Base-by-base conservation (phyloP, 2,329 filamentous ascomycete genomes). In the Acarospora socialis region DNA sequence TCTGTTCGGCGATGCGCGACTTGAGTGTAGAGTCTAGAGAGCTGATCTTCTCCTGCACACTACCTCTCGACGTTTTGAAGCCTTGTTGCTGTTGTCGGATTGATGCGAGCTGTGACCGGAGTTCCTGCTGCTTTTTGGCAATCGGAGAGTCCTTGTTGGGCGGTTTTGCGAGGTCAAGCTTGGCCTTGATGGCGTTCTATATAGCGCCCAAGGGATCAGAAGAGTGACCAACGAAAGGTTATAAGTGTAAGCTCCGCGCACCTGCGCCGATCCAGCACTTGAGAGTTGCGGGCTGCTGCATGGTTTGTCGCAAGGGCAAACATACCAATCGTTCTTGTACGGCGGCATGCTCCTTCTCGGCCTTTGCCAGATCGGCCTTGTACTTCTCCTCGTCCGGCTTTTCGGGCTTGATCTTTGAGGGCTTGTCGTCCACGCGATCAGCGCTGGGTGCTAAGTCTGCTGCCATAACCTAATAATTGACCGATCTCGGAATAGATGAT, bases 1-100 rank as follows among this genome's bases (percentile, higher is more conserved):
- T 95, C 55, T 92, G 81, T 61, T 94, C 84, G 44, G 70, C 65
- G 45, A 92, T 77, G 44, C 81, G 77, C 49, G 76, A 74, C 63
- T 87, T 87, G 50, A 98, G 66, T 54, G 84, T 80, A 53, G 86
- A 78, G 47, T 95, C 86, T 38, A 93, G 73, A 45, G 77, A 76
- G 70, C 90, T 92, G 63, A 94, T 81, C 62, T 92, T 82, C 49
- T 94, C 86, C 49, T 82, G 70, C 56, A 86, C 77, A 51, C 70
- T 68, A 46, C 68, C 71, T 34, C 86, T 80, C 33, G 79, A 75
- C 37, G 75, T 71, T 69, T 98, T 98, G 65, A 82, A 81, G 38
- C 73, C 77, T 45, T 77, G 77, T 63, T 95, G 90, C 63, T 90
- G 78, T 56, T 77, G 70, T 41, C 81, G 78, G 57, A 98, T 94